Percentiles rank a stretch among this genome's conserved stretches.
These are phyloP conservation scores for Podaxis mareebaensis DNA, from an alignment of 768 basidiomycete species.

Conservation along the genomic window DNA sequence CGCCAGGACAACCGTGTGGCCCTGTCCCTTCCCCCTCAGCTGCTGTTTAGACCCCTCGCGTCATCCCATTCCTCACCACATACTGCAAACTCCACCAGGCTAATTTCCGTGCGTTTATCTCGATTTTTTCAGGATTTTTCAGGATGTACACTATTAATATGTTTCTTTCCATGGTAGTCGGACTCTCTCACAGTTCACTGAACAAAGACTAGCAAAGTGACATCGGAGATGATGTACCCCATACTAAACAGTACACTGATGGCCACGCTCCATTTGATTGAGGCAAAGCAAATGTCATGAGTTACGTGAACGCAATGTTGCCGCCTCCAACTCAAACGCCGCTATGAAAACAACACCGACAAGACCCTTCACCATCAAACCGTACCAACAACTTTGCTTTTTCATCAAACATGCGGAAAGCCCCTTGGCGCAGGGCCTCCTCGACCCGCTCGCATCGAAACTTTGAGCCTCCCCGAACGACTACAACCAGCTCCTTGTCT, in stretches of 20 bases:
- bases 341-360: not conserved
- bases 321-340: not conserved
- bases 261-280: not conserved
- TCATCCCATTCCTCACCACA: not conserved
- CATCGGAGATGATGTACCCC: not conserved
- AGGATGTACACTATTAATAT: not conserved
- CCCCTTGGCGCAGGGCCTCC: not conserved
- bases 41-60: not conserved
- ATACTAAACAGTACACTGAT: not conserved
- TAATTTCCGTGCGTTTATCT: not conserved
- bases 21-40: not conserved
- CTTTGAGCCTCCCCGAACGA: conserved; percentile 2
- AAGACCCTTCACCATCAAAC: not conserved
- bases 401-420: not conserved
- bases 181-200: not conserved
- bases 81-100: not conserved
- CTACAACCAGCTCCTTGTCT: not conserved
- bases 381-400: not conserved
- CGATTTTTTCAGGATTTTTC: not conserved
- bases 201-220: not conserved
- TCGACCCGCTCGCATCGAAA: not conserved
- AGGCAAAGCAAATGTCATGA: not conserved
- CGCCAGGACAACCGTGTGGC: conserved; percentile 15
- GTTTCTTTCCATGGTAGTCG: not conserved
- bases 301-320: not conserved